phyloP scores from a whole-genome alignment of 169 alveolate species.

The Amoebophrya sp. region DNA sequence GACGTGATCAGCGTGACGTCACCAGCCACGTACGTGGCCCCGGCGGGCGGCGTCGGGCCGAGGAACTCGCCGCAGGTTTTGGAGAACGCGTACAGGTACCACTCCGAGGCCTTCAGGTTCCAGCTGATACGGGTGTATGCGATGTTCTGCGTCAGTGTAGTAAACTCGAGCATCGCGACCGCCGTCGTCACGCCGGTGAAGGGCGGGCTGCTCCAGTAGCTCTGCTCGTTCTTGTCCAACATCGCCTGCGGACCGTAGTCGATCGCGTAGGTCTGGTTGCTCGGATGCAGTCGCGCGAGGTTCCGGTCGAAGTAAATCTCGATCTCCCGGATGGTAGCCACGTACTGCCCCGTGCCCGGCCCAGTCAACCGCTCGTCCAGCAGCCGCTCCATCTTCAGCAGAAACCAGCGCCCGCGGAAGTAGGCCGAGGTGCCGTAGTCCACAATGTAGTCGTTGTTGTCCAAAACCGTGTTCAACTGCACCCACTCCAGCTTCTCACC shows the following conservation, averaged over 20 bases:
- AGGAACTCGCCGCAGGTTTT: not conserved
- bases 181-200: not conserved
- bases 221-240: slow-evolving; percentile 10
- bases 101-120: not conserved
- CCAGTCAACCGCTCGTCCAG: slow-evolving; percentile 2
- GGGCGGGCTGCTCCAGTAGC: slow-evolving; percentile 29
- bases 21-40: not conserved
- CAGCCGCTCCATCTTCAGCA: not conserved
- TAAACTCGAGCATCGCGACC: not conserved
- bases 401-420: not conserved
- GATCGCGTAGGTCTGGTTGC: not conserved
- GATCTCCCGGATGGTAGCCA: not conserved
- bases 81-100: not conserved
- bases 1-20: not conserved
- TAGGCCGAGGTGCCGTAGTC: not conserved
- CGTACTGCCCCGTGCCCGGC: slow-evolving; percentile 19
- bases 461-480: not conserved
- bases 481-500: not conserved
- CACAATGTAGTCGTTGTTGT: slow-evolving; percentile 10
- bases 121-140: not conserved
- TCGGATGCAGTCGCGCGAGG: slow-evolving; percentile 30
- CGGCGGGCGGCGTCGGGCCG: not conserved
- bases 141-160: not conserved
- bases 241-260: not conserved
- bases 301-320: slow-evolving; percentile 24